Conservation (phyloP, 176 grass and related monocot genomes). For the Lolium multiflorum region DNA sequence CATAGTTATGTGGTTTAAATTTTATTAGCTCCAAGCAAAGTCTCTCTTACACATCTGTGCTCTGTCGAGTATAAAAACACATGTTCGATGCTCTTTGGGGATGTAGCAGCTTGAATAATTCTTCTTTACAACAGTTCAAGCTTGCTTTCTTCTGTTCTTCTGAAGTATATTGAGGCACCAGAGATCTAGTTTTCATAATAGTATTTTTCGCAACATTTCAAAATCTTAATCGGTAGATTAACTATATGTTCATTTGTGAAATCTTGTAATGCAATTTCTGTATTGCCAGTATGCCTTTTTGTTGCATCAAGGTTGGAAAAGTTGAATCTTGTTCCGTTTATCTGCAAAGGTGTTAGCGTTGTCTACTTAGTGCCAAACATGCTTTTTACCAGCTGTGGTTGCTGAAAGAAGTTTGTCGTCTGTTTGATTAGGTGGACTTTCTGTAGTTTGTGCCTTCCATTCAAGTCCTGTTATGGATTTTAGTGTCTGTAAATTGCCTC, state of each 20-base stretch:
- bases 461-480: neutral
- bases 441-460: neutral
- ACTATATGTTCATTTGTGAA: neutral
- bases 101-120: neutral
- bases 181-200: neutral
- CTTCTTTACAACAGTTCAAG: neutral
- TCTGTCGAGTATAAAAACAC: neutral
- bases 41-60: neutral
- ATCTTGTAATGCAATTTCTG: neutral
- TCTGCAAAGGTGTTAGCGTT: neutral
- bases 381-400: neutral
- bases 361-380: neutral
- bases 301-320: neutral
- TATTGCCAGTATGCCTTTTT: neutral
- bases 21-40: conserved; percentile 1
- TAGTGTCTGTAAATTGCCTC: neutral
- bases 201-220: neutral
- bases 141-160: neutral
- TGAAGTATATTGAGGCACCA: neutral
- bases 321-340: neutral
- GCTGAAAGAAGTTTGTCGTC: neutral
- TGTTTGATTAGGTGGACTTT: neutral
- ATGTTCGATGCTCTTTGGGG: neutral
- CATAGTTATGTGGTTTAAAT: neutral
- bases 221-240: neutral